phyloP scores from a whole-genome alignment of 331 rosid genomes.

The Saraca asoca region DNA sequence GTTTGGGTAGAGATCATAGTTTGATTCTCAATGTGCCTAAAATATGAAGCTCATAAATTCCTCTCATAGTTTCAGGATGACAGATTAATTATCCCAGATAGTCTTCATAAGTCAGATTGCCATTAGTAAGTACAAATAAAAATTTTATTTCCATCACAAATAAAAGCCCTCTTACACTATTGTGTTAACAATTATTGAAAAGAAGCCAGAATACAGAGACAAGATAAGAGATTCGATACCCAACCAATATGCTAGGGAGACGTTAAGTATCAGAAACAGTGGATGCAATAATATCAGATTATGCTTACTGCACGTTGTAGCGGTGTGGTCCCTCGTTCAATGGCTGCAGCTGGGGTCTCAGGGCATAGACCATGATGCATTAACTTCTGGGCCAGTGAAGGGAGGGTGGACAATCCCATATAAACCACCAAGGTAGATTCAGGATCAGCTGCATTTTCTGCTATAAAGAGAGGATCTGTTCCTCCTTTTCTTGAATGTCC shows the following conservation, averaged over 20 bases:
- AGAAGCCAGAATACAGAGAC: background rate
- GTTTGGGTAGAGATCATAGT: no score
- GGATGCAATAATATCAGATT: background rate
- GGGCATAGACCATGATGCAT: slow-evolving; percentile 78
- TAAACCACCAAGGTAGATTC: slow-evolving; percentile 91
- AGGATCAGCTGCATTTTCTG: slow-evolving; percentile 88
- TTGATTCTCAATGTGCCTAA: background rate
- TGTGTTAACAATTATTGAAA: slow-evolving; percentile 4
- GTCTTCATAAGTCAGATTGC: background rate
- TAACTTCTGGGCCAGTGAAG: slow-evolving; percentile 81
- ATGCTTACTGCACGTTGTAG: slow-evolving; percentile 78
- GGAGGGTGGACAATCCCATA: slow-evolving; percentile 96
- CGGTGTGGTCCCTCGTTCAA: slow-evolving; percentile 93
- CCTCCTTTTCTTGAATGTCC: slow-evolving; percentile 98
- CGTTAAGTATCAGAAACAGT: background rate
- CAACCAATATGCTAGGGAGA: background rate
- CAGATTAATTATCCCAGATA: slow-evolving; percentile 2
- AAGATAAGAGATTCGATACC: slow-evolving; percentile 6
- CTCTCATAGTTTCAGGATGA: background rate
- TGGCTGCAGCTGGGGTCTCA: slow-evolving; percentile 85
- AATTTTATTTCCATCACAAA: slow-evolving; percentile 3
- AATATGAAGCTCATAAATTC: background rate
- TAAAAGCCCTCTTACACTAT: slow-evolving; percentile 9
- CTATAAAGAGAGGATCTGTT: slow-evolving; percentile 83
- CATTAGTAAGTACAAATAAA: background rate